Evolutionary conservation across 176 grass and related monocot species (phyloP).

Genomic region (Carex cristatella): DNA sequence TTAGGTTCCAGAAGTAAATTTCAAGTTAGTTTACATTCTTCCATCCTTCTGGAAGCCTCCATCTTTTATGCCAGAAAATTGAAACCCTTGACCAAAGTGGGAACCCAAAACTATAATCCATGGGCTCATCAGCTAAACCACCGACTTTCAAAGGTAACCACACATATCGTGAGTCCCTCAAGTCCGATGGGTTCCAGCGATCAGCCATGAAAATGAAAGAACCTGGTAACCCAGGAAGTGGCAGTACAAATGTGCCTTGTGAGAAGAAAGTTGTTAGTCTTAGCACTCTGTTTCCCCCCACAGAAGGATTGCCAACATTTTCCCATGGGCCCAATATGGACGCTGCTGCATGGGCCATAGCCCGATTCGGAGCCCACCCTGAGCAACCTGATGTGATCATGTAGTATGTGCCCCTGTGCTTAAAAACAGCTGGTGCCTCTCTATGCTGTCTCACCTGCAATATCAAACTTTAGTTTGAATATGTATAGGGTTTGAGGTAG

Average conservation of each 20-base stretch:
- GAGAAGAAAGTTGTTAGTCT: conserved; percentile 73
- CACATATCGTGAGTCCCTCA: conserved; percentile 80
- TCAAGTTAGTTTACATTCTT: conserved; percentile 9
- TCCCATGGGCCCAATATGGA: conserved; percentile 86
- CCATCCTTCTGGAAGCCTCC: conserved; percentile 55
- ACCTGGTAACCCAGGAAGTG: conserved; percentile 63
- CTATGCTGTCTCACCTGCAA: conserved; percentile 44
- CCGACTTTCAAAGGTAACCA: conserved; percentile 72
- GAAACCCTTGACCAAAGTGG: conserved; percentile 70
- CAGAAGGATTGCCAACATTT: conserved; percentile 78
- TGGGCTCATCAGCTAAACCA: conserved; percentile 61
- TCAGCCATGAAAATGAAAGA: conserved; percentile 95
- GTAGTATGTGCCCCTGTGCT: conserved; percentile 65
- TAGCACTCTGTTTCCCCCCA: conserved; percentile 68
- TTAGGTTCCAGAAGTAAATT: background rate
- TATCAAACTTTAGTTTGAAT: background rate
- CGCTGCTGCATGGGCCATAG: conserved; percentile 59
- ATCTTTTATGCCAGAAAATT: conserved; percentile 82
- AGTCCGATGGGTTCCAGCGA: conserved; percentile 75
- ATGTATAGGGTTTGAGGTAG: background rate
- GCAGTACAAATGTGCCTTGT: conserved; percentile 82
- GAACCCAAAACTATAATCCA: conserved; percentile 82
- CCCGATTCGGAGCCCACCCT: conserved; percentile 79
- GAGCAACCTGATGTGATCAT: conserved; percentile 91
- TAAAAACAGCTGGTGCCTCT: conserved; percentile 82